A percentile compares a stretch with the other conserved stretches of the same genome.
These are phyloP conservation scores for Neurospora crassa DNA, from an alignment of 2,329 filamentous ascomycete genomes.

Conservation along the genomic window DNA sequence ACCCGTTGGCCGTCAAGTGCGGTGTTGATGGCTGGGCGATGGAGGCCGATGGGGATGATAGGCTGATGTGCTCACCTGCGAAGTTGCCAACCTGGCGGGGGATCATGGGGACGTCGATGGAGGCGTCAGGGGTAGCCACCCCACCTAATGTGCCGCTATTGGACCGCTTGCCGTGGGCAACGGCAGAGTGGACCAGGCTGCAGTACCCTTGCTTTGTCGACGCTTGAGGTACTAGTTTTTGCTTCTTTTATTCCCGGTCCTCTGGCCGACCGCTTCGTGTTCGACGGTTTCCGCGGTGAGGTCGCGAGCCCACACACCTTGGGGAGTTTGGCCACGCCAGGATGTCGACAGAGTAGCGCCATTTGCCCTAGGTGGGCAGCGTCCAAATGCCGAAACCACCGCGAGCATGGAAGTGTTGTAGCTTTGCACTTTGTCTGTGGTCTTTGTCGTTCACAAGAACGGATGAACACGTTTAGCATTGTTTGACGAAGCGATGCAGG, in stretches of 20 bases:
- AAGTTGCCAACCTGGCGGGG: conserved; percentile 5
- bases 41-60: neutral
- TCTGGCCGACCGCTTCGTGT: neutral
- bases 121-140: conserved; percentile 6
- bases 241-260: conserved; percentile 8
- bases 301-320: neutral
- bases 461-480: neutral
- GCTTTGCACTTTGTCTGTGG: neutral
- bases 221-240: conserved; percentile 3
- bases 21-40: neutral
- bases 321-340: neutral
- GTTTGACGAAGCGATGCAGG: neutral
- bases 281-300: neutral
- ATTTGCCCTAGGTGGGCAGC: neutral
- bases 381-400: neutral
- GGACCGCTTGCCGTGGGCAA: conserved; percentile 5
- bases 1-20: neutral
- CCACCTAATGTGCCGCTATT: conserved; percentile 14
- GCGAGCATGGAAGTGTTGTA: neutral
- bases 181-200: conserved; percentile 5
- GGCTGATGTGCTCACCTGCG: neutral
- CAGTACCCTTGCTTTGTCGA: conserved; percentile 9
- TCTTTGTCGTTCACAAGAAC: neutral
- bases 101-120: conserved; percentile 5
- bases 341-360: neutral